Evolutionary conservation across 257 asterid genomes (phyloP), one percentile per base, ranked within the genome.

Genomic region (Nicotiana undulata): DNA sequence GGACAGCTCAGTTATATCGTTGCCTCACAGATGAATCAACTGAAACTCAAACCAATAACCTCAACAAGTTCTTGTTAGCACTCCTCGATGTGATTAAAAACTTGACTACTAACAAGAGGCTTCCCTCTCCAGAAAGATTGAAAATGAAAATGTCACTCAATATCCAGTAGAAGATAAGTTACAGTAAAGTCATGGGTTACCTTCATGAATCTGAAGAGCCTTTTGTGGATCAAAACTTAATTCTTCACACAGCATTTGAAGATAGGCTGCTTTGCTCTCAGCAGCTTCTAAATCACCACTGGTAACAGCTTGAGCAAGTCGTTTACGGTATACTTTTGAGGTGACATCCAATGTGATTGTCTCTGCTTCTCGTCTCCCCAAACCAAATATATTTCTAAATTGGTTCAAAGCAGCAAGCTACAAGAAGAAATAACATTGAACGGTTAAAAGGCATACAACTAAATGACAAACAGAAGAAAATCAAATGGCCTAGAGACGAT

Each of bases 221-320:
- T 91, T 94, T 85, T 92, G 92, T 1, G 98, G 95, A 89, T 94
- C 97, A 83, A 96, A 92, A 76, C 88, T 90, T 88, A 94, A 88
- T 86, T 96, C 98, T 86, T 96, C 99, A 67, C 99, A 96, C 40
- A 96, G 91, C 80, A 84, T 87, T 84, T 96, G 99, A 88, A 96
- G 99, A 89, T 89, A 88, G 81, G 95, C 93, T 80, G 99, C 99
- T 91, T 96, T 96, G 88, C 99, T 96, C 49, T 90, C 94, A 16
- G 97, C 89, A 56, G 89, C 91, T 40, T 70, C 86, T 85, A 96
- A 85, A 58, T 90, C 91, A 32, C 99, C 99, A 83, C 93, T 87
- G 67, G 98, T 86, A 68, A 94, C 99, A 84, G 98, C 97, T 63
- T 91, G 95, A 84, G 97, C 92, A 83, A 96, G 97, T 79, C 91